Conservation (phyloP, 495 filamentous ascomycete genomes). For the Penicillium flavigenum region DNA sequence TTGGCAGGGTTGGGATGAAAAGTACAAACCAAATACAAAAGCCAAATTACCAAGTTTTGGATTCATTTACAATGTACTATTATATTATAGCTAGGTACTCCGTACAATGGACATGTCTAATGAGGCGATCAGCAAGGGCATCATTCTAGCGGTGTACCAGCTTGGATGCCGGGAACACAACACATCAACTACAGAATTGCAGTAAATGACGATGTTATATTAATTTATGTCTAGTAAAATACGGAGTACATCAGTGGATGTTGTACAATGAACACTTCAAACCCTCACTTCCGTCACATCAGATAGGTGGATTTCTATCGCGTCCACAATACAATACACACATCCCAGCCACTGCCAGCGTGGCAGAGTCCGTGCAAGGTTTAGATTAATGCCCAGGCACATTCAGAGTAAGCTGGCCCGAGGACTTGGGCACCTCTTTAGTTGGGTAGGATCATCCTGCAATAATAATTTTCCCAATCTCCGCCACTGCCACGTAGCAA, state of each 20-base stretch:
- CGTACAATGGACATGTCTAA: not conserved
- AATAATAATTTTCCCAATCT: not conserved
- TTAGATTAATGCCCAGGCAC: not conserved
- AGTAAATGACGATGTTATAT: not conserved
- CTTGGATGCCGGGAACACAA: not conserved
- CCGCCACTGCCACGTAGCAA: conserved; percentile 29
- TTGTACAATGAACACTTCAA: not conserved
- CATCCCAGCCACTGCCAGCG: conserved; percentile 21
- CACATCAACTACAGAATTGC: not conserved
- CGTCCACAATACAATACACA: not conserved
- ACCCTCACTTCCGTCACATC: not conserved
- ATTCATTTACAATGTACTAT: not conserved
- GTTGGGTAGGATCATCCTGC: not conserved
- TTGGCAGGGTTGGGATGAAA: not conserved
- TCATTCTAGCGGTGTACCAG: conserved; percentile 27
- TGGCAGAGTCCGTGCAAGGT: conserved; percentile 29
- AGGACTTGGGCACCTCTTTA: conserved; percentile 4
- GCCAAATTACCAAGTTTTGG: not conserved
- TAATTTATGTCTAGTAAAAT: not conserved
- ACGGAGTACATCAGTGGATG: no score
- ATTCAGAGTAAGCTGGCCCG: not conserved
- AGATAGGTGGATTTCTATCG: not conserved
- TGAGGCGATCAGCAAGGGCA: conserved; percentile 16
- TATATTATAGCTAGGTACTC: no score
- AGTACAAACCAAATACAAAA: not conserved